Conservation (phyloP, 306 rosid genomes). For the Quercus robur region DNA sequence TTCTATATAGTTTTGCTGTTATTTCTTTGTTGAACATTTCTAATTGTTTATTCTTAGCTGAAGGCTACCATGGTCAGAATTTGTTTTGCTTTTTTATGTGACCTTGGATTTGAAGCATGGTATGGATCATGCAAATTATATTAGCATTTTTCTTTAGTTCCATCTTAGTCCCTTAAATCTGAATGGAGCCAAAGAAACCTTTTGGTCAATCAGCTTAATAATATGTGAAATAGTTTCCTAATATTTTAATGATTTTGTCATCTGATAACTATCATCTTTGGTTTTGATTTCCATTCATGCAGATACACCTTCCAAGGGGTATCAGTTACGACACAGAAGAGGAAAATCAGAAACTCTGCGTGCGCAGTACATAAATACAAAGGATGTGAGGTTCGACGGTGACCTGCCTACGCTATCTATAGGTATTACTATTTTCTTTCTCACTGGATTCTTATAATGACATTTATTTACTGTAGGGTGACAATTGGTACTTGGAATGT, state of each 20-base stretch:
- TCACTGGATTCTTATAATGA: constrained; percentile 19
- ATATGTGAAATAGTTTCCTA: constrained; percentile 4
- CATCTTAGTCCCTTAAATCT: not conserved
- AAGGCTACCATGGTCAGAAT: not conserved
- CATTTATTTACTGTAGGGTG: constrained; percentile 54
- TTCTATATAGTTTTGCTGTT: not conserved
- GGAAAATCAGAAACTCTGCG: constrained; percentile 97
- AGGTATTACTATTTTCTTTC: constrained; percentile 16
- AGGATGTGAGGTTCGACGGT: constrained; percentile 76
- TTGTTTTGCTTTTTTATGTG: not conserved
- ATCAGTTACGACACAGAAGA: constrained; percentile 59
- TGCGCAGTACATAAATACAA: constrained; percentile 84
- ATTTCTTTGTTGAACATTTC: not conserved
- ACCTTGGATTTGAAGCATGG: not conserved
- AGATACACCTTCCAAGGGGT: constrained; percentile 49
- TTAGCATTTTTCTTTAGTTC: not conserved
- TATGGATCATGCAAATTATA: not conserved
- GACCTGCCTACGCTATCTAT: constrained; percentile 15
- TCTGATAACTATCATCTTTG: constrained; percentile 7
- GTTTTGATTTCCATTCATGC: constrained; percentile 34
- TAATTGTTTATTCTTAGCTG: constrained; percentile 3
- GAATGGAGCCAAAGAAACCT: not conserved
- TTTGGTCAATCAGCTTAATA: not conserved
- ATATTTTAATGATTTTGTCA: constrained; percentile 1
- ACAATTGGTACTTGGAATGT: constrained; percentile 92